Evolutionary conservation across 2,329 filamentous ascomycete genomes (phyloP).

Genomic region (Colletotrichum lentis): DNA sequence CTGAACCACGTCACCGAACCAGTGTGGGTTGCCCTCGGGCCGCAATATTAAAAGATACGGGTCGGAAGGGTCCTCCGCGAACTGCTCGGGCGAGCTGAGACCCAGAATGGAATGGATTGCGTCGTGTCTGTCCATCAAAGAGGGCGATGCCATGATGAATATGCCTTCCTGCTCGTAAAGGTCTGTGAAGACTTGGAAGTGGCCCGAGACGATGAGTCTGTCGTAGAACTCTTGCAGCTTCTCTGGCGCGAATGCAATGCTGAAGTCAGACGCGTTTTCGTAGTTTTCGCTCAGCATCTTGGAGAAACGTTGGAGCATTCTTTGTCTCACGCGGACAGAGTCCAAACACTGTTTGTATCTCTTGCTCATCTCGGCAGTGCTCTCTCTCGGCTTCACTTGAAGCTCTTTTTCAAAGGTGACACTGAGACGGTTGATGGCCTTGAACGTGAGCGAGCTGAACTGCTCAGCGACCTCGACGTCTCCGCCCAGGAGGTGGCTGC

Average conservation of each 20-base stretch:
- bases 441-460: conserved; percentile 92
- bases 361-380: conserved; percentile 89
- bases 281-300: conserved; percentile 91
- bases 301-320: conserved; percentile 95
- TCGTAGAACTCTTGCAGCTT: conserved; percentile 81
- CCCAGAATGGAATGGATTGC: conserved; percentile 88
- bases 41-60: conserved; percentile 87
- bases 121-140: conserved; percentile 75
- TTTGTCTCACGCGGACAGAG: conserved; percentile 92
- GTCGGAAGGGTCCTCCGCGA: conserved; percentile 76
- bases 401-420: conserved; percentile 92
- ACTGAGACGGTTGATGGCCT: conserved; percentile 87
- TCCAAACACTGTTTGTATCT: conserved; percentile 95
- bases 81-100: conserved; percentile 65
- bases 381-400: conserved; percentile 83
- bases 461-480: conserved; percentile 98
- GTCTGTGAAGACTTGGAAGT: conserved; percentile 83
- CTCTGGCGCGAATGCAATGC: conserved; percentile 75
- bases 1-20: conserved; percentile 80
- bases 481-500: conserved; percentile 87
- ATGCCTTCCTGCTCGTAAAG: conserved; percentile 77
- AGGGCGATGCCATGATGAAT: conserved; percentile 85
- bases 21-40: conserved; percentile 79
- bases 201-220: conserved; percentile 79
- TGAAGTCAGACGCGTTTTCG: conserved; percentile 96